Evolutionary conservation across 192 early-diverging fungal genomes (phyloP).

Genomic region (Rhizophagus prolifer): DNA sequence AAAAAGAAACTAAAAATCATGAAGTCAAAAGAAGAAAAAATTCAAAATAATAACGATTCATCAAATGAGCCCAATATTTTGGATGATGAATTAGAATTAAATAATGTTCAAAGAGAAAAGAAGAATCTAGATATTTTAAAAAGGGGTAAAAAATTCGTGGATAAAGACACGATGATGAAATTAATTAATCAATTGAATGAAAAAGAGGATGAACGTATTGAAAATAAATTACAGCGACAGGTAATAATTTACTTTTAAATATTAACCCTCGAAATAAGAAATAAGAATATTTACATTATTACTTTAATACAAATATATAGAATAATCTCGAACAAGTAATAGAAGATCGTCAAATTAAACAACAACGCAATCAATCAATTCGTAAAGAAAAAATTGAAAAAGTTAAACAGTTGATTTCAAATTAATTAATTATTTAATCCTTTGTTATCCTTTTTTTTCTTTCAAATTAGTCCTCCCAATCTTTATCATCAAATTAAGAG

Average conservation of each 20-base stretch:
- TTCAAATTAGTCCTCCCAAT: no score
- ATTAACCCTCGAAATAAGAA: no score
- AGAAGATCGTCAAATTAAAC: neutral
- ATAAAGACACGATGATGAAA: conserved; percentile 3
- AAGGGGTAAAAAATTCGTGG: neutral
- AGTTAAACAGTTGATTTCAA: neutral
- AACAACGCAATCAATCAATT: neutral
- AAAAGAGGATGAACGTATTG: neutral
- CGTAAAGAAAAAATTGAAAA: neutral
- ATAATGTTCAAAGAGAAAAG: neutral
- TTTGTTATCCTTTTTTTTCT: no score
- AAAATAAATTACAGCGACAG: neutral
- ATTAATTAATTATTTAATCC: no score
- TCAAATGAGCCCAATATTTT: no score
- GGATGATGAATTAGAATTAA: neutral
- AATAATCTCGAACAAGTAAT: neutral
- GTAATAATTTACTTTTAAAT: neutral
- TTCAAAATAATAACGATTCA: no score
- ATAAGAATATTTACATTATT: neutral
- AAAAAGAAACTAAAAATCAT: no score
- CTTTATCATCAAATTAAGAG: no score
- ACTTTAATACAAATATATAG: neutral
- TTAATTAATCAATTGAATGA: conserved; percentile 1
- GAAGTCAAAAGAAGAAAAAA: no score
- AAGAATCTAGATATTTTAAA: conserved; percentile 1